Percentiles rank a stretch among this genome's conserved stretches.
These are phyloP conservation scores for Articulospora tetracladia DNA, from an alignment of 495 filamentous ascomycete species.

Conservation along the genomic window DNA sequence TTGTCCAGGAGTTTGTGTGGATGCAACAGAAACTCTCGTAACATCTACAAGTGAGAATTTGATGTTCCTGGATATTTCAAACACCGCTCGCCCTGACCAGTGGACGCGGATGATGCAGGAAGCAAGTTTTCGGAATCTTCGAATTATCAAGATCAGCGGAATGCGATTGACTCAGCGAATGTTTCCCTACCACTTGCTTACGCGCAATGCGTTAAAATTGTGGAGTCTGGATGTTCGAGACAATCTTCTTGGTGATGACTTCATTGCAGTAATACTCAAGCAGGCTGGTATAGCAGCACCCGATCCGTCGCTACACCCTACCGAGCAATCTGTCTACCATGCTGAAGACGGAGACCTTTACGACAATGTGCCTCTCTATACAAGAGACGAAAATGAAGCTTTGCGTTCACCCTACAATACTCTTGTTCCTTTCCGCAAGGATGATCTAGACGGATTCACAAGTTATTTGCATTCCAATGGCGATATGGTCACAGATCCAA, in stretches of 20 bases:
- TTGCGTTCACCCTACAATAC: not conserved
- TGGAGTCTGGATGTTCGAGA: conserved; percentile 23
- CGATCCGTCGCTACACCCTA: not conserved
- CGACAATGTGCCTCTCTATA: conserved; percentile 3
- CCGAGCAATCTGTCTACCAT: not conserved
- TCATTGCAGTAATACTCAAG: not conserved
- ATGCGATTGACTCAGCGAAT: conserved; percentile 7
- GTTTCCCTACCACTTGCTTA: not conserved
- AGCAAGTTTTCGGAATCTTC: conserved; percentile 8
- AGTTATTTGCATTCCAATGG: not conserved
- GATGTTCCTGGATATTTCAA: conserved; percentile 22
- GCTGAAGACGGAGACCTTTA: not conserved
- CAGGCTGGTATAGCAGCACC: not conserved
- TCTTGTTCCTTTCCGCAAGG: not conserved
- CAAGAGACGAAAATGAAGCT: not conserved
- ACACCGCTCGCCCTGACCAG: not conserved
- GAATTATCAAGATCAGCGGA: conserved; percentile 20
- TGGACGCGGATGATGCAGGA: not conserved
- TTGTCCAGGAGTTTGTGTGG: not conserved
- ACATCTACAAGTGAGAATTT: not conserved
- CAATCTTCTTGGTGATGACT: conserved; percentile 16
- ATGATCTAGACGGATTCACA: not conserved
- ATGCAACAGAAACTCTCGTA: not conserved
- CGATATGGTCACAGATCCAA: not conserved
- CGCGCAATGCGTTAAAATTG: not conserved